These are phyloP conservation scores for Trichoderma citrinoviride DNA, from an alignment of 2,329 filamentous ascomycete genomes.

Conservation along the genomic window DNA sequence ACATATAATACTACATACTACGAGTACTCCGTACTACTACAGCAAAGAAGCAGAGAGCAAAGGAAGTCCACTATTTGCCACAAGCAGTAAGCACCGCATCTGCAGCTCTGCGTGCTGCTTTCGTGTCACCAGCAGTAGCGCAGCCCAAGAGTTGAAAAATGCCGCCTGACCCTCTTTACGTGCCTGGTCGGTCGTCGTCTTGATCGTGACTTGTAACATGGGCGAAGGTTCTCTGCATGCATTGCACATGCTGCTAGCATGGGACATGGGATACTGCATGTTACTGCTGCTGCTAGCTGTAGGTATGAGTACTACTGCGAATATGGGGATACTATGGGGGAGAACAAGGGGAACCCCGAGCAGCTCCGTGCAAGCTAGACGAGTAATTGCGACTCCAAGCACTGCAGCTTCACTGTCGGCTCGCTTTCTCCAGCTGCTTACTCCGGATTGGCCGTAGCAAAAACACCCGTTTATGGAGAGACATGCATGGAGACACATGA, in stretches of 20 bases:
- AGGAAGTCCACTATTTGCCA: constrained; percentile 5
- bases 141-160: not conserved
- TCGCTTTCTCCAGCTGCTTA: not conserved
- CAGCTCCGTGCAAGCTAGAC: no score
- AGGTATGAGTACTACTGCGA: not conserved
- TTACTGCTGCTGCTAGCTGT: not conserved
- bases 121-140: constrained; percentile 21
- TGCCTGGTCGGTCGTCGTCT: not conserved
- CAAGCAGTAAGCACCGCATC: constrained; percentile 22
- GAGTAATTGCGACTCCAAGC: no score
- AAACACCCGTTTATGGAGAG: constrained; percentile 5
- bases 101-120: constrained; percentile 11
- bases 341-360: no score
- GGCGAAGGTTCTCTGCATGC: constrained; percentile 18
- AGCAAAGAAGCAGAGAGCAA: not conserved
- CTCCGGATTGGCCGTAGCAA: not conserved
- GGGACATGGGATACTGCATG: not conserved
- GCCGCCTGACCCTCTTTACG: constrained; percentile 17
- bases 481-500: constrained; percentile 11
- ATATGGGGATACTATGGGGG: no score
- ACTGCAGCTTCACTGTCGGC: not conserved
- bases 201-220: constrained; percentile 3
- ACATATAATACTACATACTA: no score
- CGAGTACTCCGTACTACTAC: no score
- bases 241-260: constrained; percentile 3